Conservation (phyloP, 768 basidiomycete genomes). For the Trametes sanguinea region DNA sequence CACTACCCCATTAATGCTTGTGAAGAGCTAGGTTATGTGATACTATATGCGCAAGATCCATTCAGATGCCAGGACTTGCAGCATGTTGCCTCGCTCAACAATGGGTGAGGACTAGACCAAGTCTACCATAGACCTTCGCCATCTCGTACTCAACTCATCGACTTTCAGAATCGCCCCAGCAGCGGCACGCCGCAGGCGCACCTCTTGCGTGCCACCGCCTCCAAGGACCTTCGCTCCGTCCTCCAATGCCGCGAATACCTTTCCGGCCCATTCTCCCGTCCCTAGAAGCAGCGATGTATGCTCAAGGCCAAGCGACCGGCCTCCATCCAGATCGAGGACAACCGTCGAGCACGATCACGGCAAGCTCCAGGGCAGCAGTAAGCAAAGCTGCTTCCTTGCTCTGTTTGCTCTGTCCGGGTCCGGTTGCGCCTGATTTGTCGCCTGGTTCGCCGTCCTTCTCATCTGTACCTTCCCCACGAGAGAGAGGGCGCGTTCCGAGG, state of each 20-base stretch:
- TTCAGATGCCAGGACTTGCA: too few species aligned
- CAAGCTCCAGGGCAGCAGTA: conserved; percentile 74
- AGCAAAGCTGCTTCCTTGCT: conserved; percentile 74
- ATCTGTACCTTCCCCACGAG: conserved; percentile 40
- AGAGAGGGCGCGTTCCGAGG: conserved; percentile 67
- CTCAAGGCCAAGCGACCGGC: conserved; percentile 72
- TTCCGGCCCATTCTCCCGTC: conserved; percentile 78
- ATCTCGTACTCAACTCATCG: conserved; percentile 67
- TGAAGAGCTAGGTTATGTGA: background rate
- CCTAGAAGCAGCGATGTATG: conserved; percentile 71
- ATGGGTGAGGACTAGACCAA: conserved; percentile 12
- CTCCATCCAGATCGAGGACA: conserved; percentile 75
- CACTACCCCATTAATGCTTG: conserved; percentile 38
- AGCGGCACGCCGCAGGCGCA: conserved; percentile 63
- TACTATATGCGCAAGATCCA: too few species aligned
- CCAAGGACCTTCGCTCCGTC: conserved; percentile 62
- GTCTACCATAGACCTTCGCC: conserved; percentile 66
- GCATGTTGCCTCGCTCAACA: background rate
- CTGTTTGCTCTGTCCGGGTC: conserved; percentile 14
- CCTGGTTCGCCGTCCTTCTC: conserved; percentile 25
- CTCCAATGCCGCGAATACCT: conserved; percentile 65
- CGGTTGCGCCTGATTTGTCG: background rate
- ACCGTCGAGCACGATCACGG: conserved; percentile 73
- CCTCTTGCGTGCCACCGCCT: conserved; percentile 65
- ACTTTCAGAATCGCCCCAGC: conserved; percentile 84